Percentiles rank a stretch among this genome's conserved stretches.
phyloP scores from a whole-genome alignment of 176 grass and related monocot species.

The Ensete ventricosum region DNA sequence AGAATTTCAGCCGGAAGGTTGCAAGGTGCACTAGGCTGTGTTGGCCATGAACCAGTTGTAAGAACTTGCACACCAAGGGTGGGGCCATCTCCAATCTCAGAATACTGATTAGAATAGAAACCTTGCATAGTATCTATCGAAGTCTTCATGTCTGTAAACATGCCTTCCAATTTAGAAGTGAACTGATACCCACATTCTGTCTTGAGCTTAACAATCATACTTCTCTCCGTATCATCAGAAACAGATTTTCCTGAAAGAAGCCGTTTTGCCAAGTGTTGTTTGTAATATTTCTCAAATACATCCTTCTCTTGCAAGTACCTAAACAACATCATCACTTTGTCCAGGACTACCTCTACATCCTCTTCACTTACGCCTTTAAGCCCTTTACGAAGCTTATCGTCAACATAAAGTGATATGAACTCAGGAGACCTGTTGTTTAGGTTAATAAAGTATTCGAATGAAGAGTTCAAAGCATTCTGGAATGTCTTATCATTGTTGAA shows the following conservation, averaged over 20 bases:
- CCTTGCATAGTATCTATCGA: slow-evolving; percentile 91
- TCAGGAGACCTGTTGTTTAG: slow-evolving; percentile 91
- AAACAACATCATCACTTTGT: slow-evolving; percentile 99
- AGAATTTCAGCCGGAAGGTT: slow-evolving; percentile 86
- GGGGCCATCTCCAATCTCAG: slow-evolving; percentile 68
- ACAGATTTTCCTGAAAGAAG: slow-evolving; percentile 81
- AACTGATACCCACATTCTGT: slow-evolving; percentile 98
- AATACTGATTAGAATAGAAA: slow-evolving; percentile 64
- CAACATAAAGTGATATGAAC: slow-evolving; percentile 93
- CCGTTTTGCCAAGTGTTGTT: slow-evolving; percentile 86
- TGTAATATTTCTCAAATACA: slow-evolving; percentile 98
- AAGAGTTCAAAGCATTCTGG: slow-evolving; percentile 91
- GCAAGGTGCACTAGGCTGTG: slow-evolving; percentile 66
- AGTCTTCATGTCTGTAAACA: slow-evolving; percentile 99
- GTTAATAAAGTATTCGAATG: slow-evolving; percentile 95
- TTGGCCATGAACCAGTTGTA: slow-evolving; percentile 93
- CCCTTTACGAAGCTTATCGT: slow-evolving; percentile 91
- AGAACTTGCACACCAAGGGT: slow-evolving; percentile 88
- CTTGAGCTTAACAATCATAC: slow-evolving; percentile 98
- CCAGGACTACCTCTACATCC: slow-evolving; percentile 77
- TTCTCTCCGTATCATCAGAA: slow-evolving; percentile 93
- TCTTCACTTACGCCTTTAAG: slow-evolving; percentile 86
- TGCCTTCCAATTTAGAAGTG: slow-evolving; percentile 92
- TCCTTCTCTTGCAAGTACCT: slow-evolving; percentile 97
- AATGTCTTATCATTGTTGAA: slow-evolving; percentile 97